Percentiles rank a stretch among this genome's conserved stretches.
phyloP scores from a whole-genome alignment of 805 yeast genomes.

The Candida sonorensis region DNA sequence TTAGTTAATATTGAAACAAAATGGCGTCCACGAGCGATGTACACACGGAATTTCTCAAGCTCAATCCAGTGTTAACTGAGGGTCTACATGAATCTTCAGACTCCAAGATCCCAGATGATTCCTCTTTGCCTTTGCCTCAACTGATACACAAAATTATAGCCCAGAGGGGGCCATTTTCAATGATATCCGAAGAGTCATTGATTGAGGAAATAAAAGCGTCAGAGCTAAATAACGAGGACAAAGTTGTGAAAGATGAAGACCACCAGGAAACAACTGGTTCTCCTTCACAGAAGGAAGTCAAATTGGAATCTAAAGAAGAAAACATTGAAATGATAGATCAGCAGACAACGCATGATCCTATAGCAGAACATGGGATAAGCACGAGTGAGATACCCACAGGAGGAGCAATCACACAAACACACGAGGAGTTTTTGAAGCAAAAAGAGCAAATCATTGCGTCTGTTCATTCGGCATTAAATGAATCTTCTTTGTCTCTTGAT shows the following conservation, averaged over 20 bases:
- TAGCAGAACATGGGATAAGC: constrained; percentile 8
- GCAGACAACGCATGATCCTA: constrained; percentile 3
- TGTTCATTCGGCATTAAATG: constrained; percentile 71
- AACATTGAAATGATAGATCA: constrained; percentile 3
- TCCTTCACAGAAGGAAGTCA: too few relatives aligned
- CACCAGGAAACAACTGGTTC: too few relatives aligned
- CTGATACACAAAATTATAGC: constrained; percentile 52
- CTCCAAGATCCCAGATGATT: too few relatives aligned
- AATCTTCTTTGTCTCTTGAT: constrained; percentile 81
- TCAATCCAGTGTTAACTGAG: constrained; percentile 13
- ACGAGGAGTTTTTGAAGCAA: constrained; percentile 39
- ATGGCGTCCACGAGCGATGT: neutral
- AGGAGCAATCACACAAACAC: too few relatives aligned
- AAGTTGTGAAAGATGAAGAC: constrained; percentile 3
- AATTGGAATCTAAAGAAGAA: constrained; percentile 7
- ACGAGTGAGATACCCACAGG: too few relatives aligned
- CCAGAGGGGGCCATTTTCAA: constrained; percentile 54
- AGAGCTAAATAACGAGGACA: neutral
- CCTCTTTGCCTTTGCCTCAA: constrained; percentile 33
- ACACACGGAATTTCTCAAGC: constrained; percentile 2
- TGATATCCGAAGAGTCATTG: constrained; percentile 51
- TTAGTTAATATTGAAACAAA: too few relatives aligned
- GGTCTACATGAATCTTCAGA: constrained; percentile 1
- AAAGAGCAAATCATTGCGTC: constrained; percentile 47
- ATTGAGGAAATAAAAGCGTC: constrained; percentile 33